A percentile compares a stretch with the other conserved stretches of the same genome.
Evolutionary conservation across 202 grass and related monocot genomes (phyloP).

Genomic region (Brachypodium distachyon): DNA sequence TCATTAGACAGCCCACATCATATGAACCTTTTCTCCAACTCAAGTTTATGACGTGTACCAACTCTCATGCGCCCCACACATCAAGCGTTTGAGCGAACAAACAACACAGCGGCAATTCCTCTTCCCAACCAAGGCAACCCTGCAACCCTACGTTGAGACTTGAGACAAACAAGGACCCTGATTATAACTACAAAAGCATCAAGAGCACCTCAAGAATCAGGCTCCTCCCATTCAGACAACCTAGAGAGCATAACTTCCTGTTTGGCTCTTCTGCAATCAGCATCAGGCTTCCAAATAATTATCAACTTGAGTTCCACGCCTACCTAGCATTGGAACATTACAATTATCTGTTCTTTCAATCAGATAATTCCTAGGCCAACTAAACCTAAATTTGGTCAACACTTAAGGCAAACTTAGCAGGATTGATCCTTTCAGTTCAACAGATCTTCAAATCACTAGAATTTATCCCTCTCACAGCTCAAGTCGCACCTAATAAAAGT

Average conservation of each 20-base stretch:
- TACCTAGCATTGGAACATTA: background rate
- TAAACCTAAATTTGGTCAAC: background rate
- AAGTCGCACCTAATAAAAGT: background rate
- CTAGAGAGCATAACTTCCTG: background rate
- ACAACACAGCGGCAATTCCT: background rate
- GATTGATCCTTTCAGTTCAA: background rate
- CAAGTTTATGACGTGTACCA: background rate
- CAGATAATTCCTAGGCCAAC: background rate
- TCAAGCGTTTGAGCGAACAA: background rate
- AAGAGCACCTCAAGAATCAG: background rate
- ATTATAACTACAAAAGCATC: background rate
- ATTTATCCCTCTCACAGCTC: background rate
- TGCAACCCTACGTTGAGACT: background rate
- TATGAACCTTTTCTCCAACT: background rate
- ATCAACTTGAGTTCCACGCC: background rate
- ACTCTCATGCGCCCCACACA: background rate
- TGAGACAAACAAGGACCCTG: background rate
- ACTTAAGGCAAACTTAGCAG: background rate
- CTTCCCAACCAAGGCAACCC: background rate
- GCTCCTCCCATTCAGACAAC: background rate
- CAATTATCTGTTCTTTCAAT: background rate
- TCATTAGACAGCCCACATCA: background rate
- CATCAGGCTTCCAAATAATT: background rate
- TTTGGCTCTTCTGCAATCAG: no score
- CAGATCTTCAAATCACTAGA: background rate